Conservation (phyloP, 768 basidiomycete genomes). For the Paxillus involutus region DNA sequence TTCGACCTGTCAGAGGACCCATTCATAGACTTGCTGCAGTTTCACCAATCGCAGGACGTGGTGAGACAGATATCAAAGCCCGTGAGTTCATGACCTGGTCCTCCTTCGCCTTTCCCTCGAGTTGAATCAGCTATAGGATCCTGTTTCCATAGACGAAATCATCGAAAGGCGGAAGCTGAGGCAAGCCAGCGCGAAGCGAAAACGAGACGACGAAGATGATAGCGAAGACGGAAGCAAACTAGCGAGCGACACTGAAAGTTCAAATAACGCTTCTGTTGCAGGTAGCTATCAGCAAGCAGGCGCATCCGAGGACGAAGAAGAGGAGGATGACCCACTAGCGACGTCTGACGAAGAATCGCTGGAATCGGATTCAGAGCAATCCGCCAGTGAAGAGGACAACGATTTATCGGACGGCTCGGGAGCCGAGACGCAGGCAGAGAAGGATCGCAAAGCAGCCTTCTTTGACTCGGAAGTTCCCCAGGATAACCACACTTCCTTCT, state of each 20-base stretch:
- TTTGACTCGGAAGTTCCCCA: slow-evolving; percentile 64
- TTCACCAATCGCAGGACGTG: slow-evolving; percentile 47
- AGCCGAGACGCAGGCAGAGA: slow-evolving; percentile 54
- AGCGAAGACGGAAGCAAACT: slow-evolving; percentile 37
- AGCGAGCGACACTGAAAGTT: slow-evolving; percentile 16
- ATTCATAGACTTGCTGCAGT: slow-evolving; percentile 54
- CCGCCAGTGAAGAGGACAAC: slow-evolving; percentile 34
- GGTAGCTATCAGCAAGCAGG: slow-evolving; percentile 23
- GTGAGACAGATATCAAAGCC: slow-evolving; percentile 64
- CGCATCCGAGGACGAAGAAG: slow-evolving; percentile 27
- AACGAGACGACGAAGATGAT: slow-evolving; percentile 41
- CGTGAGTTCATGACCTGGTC: slow-evolving; percentile 36
- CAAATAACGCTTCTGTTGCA: background rate
- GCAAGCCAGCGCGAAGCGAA: slow-evolving; percentile 55
- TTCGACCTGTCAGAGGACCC: slow-evolving; percentile 80
- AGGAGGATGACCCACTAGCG: slow-evolving; percentile 33
- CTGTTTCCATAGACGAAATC: slow-evolving; percentile 91
- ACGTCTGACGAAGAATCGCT: slow-evolving; percentile 35
- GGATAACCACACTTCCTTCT: slow-evolving; percentile 73
- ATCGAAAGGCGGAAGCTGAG: slow-evolving; percentile 68
- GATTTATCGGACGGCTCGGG: slow-evolving; percentile 63
- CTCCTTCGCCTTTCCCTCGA: background rate
- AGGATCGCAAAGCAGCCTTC: slow-evolving; percentile 81
- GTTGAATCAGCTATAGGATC: slow-evolving; percentile 44
- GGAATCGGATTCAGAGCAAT: slow-evolving; percentile 30